Evolutionary conservation across 2,329 filamentous ascomycete species (phyloP).

Genomic region (Xylariaceae sp.): DNA sequence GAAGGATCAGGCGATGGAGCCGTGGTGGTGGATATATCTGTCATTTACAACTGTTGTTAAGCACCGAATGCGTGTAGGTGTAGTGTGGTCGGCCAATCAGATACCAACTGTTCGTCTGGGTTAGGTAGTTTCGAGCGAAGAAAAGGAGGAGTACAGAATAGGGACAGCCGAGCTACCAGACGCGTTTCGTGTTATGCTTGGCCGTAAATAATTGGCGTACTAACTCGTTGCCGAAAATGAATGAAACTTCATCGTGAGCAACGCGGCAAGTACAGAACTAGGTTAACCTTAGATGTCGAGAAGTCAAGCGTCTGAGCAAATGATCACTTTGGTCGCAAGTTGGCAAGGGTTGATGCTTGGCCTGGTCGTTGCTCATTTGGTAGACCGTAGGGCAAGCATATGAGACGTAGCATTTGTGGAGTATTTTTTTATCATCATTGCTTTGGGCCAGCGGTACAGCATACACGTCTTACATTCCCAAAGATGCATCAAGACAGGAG

Average conservation of each 20-base stretch:
- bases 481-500: background rate
- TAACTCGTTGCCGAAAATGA: constrained; percentile 9
- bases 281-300: too few relatives aligned
- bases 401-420: too few relatives aligned
- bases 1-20: constrained; percentile 16
- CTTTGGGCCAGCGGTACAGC: too few relatives aligned
- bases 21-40: constrained; percentile 16
- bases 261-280: background rate
- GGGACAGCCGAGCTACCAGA: constrained; percentile 5
- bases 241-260: constrained; percentile 14
- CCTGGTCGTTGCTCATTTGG: background rate
- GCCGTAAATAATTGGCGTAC: constrained; percentile 4
- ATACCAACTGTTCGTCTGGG: constrained; percentile 6
- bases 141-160: background rate
- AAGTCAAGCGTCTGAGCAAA: background rate
- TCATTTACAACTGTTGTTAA: constrained; percentile 16
- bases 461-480: too few relatives aligned
- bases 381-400: too few relatives aligned
- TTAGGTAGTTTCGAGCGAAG: background rate
- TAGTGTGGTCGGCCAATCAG: constrained; percentile 7
- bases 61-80: constrained; percentile 12
- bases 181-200: constrained; percentile 9
- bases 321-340: background rate
- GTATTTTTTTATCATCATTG: too few relatives aligned
- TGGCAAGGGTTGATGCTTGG: background rate